Evolutionary conservation across 2,329 filamentous ascomycete species (phyloP), one percentile per base, ranked within the genome.

Genomic region (Penicillium sp.): DNA sequence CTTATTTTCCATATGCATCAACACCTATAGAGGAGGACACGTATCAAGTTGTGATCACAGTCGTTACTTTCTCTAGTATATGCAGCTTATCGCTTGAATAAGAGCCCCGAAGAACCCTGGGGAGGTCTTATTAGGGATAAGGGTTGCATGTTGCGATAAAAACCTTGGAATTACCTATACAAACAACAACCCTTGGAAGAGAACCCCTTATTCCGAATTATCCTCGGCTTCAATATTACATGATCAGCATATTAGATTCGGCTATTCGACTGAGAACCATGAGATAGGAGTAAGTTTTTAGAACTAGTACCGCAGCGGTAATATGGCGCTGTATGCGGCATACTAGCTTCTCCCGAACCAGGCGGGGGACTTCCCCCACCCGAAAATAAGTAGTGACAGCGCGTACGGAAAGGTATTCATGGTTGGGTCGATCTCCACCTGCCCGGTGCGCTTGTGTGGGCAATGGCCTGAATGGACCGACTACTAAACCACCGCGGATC

Each of bases 401-500:
- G n/a, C 35, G 37, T 27, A 25, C 46, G 26, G 26, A 23, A 44
- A 44, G 25, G 50, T 52, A 52, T 44, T 45, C n/a, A 45, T 44
- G 50, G 50, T 49, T 25, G 27, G 21, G 14, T 23, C 21, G 11
- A 53, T 53, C 50, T 45, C 42, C 50, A 45, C 50, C 21, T 45
- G 50, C 27, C 29, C 39, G 50, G 49, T 23, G 29, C 23, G 4
- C 42, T 39, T 52, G n/a, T 52, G 50, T 52, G 50, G 37, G 37
- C 50, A 53, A 46, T n/a, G 50, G 43, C 27, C 16, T 45, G 42
- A 45, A 44, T 53, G 50, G 50, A 51, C 19, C 31, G 54, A 53
- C 53, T 60, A 59, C 56, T 58, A 57, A 57, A 55, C 47, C 31
- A 45, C 55, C 56, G 25, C 39, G 43, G 35, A 47, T 60, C 55